These are phyloP conservation scores for Calonectria ilicicola DNA, from an alignment of 2,329 filamentous ascomycete genomes.

Conservation along the genomic window DNA sequence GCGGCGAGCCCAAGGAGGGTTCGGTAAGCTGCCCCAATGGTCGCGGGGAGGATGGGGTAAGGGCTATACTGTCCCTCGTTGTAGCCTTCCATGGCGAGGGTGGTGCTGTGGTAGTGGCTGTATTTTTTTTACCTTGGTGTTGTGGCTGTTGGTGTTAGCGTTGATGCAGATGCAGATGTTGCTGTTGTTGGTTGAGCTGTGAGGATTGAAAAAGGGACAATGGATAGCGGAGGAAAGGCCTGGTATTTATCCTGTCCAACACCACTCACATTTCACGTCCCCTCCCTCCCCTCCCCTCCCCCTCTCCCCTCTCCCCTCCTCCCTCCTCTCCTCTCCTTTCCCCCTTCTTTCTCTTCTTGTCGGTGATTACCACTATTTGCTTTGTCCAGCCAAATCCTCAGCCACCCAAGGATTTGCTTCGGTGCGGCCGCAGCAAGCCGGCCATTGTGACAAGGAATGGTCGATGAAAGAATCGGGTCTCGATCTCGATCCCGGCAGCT, in stretches of 20 bases:
- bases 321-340: background rate
- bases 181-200: background rate
- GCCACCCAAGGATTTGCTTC: background rate
- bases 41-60: background rate
- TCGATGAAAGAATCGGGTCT: background rate
- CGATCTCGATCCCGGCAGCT: background rate
- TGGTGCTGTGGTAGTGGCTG: background rate
- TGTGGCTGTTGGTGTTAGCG: no score
- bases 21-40: background rate
- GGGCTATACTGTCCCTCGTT: background rate
- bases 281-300: background rate
- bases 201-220: background rate
- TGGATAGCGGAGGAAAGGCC: background rate
- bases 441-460: background rate
- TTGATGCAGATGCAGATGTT: no score
- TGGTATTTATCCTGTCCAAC: background rate
- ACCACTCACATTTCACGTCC: background rate
- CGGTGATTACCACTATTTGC: background rate
- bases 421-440: background rate
- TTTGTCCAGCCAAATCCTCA: background rate
- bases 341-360: no score
- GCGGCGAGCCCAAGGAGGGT: no score
- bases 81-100: background rate
- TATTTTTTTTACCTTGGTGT: no score
- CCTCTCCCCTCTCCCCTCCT: no score